Conservation (phyloP, 495 filamentous ascomycete species). For the Aspergillus indologenus region DNA sequence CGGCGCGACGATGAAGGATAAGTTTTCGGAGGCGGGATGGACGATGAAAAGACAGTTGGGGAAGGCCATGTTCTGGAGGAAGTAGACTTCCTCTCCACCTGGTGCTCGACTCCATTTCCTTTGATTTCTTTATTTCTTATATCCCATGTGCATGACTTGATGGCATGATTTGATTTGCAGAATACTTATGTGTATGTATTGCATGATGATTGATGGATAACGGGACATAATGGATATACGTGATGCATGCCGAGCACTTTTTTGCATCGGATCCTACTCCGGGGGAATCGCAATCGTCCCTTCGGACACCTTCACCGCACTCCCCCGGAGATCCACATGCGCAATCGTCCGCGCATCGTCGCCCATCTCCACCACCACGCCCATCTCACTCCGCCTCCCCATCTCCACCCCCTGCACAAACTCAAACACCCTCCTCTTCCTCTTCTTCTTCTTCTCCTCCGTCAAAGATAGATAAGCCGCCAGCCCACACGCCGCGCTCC, state of each 20-base stretch:
- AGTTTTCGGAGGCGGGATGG: slow-evolving; percentile 38
- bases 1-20: slow-evolving; percentile 35
- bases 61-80: slow-evolving; percentile 48
- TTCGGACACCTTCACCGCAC: not conserved
- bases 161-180: slow-evolving; percentile 7
- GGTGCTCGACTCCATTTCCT: not conserved
- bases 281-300: not conserved
- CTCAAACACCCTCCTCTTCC: slow-evolving; percentile 39
- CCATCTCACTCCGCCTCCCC: slow-evolving; percentile 63
- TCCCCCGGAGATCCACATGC: not conserved
- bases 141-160: slow-evolving; percentile 8
- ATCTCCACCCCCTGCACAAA: slow-evolving; percentile 78
- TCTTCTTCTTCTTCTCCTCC: slow-evolving; percentile 24
- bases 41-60: slow-evolving; percentile 30
- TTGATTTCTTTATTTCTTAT: slow-evolving; percentile 2
- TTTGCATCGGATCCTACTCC: no score
- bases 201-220: not conserved
- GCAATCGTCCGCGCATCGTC: slow-evolving; percentile 12
- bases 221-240: not conserved
- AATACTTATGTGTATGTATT: slow-evolving; percentile 9
- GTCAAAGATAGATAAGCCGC: slow-evolving; percentile 54
- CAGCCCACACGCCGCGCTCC: slow-evolving; percentile 58
- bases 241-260: not conserved
- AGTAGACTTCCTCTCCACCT: slow-evolving; percentile 21
- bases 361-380: slow-evolving; percentile 37